Percentiles rank a stretch among this genome's conserved stretches.
These are phyloP conservation scores for Periconia digitata DNA, from an alignment of 2,329 filamentous ascomycete genomes.

Conservation along the genomic window DNA sequence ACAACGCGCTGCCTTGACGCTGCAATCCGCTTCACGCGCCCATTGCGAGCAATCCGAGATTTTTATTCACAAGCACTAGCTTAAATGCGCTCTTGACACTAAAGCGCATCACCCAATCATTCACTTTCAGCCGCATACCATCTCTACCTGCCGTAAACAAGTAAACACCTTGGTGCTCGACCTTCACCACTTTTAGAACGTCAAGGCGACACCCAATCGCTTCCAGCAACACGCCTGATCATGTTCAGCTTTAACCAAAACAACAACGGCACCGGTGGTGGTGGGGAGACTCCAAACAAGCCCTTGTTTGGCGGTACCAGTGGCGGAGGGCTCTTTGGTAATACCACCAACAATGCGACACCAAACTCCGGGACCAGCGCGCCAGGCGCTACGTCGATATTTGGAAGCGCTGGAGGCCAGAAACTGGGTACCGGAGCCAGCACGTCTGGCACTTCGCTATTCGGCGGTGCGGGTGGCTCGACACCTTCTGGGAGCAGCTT, in stretches of 20 bases:
- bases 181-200: slow-evolving; percentile 3
- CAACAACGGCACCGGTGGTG: slow-evolving; percentile 15
- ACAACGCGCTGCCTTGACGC: slow-evolving; percentile 22
- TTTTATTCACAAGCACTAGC: neutral
- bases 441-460: slow-evolving; percentile 20
- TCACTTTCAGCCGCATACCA: neutral
- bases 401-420: slow-evolving; percentile 20
- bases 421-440: slow-evolving; percentile 13
- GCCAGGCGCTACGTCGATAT: slow-evolving; percentile 17
- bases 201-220: neutral
- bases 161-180: slow-evolving; percentile 21
- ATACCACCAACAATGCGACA: slow-evolving; percentile 12
- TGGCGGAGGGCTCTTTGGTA: slow-evolving; percentile 29
- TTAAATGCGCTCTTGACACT: neutral
- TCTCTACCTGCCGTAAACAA: neutral
- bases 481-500: slow-evolving; percentile 21
- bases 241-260: slow-evolving; percentile 40
- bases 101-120: neutral
- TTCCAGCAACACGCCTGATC: slow-evolving; percentile 8
- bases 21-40: slow-evolving; percentile 7
- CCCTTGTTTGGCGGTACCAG: slow-evolving; percentile 33
- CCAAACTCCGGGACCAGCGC: slow-evolving; percentile 14
- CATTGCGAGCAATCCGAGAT: slow-evolving; percentile 2
- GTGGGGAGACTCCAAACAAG: slow-evolving; percentile 29
- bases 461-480: slow-evolving; percentile 22